Percentiles rank a stretch among this genome's conserved stretches.
Conservation (phyloP, 768 basidiomycete species). For the Chlorophyllum brunneum region DNA sequence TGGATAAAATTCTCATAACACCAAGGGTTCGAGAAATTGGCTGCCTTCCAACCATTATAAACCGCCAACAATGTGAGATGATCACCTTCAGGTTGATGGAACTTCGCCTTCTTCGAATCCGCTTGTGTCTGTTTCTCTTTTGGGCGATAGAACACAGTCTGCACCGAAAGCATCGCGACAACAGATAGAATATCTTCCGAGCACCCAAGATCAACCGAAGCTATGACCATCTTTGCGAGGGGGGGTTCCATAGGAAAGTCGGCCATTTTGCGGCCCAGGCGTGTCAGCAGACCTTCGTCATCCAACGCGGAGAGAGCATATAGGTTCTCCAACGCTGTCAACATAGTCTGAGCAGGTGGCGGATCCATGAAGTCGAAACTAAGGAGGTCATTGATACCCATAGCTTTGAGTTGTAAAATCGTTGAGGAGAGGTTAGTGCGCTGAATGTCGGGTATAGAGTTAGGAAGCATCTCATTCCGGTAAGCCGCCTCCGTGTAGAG, state of each 20-base stretch:
- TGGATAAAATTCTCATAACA: conserved; percentile 99
- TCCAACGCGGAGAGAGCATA: conserved; percentile 96
- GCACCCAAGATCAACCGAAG: conserved; percentile 94
- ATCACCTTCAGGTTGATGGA: conserved; percentile 98
- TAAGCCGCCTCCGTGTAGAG: conserved; percentile 98
- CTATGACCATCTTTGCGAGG: conserved; percentile 96
- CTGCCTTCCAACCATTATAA: conserved; percentile 97
- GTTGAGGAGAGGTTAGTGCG: conserved; percentile 90
- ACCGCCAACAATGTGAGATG: conserved; percentile 90
- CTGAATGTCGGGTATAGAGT: conserved; percentile 96
- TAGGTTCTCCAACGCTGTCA: conserved; percentile 90
- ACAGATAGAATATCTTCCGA: conserved; percentile 97
- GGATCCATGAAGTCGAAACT: conserved; percentile 99
- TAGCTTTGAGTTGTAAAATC: conserved; percentile 94
- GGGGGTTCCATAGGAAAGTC: conserved; percentile 99
- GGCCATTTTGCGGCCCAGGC: conserved; percentile 97
- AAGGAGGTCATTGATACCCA: conserved; percentile 97
- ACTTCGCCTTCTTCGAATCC: conserved; percentile 99
- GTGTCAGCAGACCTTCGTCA: conserved; percentile 92
- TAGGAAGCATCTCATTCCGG: conserved; percentile 98
- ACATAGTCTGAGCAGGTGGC: conserved; percentile 93
- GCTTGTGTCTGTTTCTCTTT: conserved; percentile 99
- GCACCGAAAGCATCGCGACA: conserved; percentile 96
- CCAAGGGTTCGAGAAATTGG: conserved; percentile 98
- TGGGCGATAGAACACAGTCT: conserved; percentile 97